Base-by-base conservation (phyloP, 768 basidiomycete species). In the Agaricus sinodeliciosus region DNA sequence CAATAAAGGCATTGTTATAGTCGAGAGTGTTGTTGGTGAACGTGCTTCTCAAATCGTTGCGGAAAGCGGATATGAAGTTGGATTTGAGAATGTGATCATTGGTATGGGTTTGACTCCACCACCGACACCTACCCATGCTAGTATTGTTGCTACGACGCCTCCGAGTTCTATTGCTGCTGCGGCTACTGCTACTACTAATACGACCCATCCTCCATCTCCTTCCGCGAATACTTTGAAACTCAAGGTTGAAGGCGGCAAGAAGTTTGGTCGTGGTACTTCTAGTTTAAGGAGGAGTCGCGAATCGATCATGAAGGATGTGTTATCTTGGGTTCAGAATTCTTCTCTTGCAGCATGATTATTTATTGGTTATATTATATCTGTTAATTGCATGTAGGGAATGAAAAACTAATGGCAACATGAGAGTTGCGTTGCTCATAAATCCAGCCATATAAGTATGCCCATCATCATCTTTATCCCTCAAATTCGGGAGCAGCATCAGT, bases 261-360 rank as follows among this genome's bases (percentile, higher is more conserved):
- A 39, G 7, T 39, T 6, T 15, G 37, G 16, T 39, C 15, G 36
- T 4, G 19, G 15, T 18, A 9, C 15, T 11, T 25, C n/a, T 0
- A 37, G 34, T 36, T 3, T 8, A 12, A 25, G 25, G 34, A 51
- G 34, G 34, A 51, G 43, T 13, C 50, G 50, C 2, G 43, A 51
- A 13, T 51, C 43, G 25, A 34, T 51, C 15, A 44, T 51, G 43
- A 51, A 35, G 4, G 35, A 51, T 15, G 42, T 51, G 19, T 36
- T 51, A 19, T 37, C 50, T 22, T 51, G 50, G 50, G 50, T 51
- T 44, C 31, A 51, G 25, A 51, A 19, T 26, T 44, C 50, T 44
- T 44, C 50, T 48, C 31, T 35, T 34, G 26, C 12, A 13, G 25
- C 3, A 22, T 26, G 11, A 43, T 25, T 22, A 22, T 43, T 43